phyloP scores from a whole-genome alignment of 495 filamentous ascomycete species.

The Trichocladium uniseriatum region DNA sequence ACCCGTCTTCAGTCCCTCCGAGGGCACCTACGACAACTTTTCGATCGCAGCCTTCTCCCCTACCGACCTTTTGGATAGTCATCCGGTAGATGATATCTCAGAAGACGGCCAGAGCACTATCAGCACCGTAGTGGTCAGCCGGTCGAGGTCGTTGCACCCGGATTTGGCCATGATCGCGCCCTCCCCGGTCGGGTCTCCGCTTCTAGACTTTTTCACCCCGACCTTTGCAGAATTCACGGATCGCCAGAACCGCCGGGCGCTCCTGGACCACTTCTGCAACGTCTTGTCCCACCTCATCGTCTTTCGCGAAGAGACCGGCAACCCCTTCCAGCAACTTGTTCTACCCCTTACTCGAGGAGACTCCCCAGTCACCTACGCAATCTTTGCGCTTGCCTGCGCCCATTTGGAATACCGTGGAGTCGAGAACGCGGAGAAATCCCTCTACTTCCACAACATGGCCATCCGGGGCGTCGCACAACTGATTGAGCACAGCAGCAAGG shows the following conservation, averaged over 20 bases:
- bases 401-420: slow-evolving; percentile 51
- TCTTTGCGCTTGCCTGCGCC: slow-evolving; percentile 49
- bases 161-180: slow-evolving; percentile 41
- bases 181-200: slow-evolving; percentile 36
- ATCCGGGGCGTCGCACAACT: slow-evolving; percentile 48
- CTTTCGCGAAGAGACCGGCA: slow-evolving; percentile 53
- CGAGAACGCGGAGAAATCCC: slow-evolving; percentile 45
- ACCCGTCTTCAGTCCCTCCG: slow-evolving; percentile 20
- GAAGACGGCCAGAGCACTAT: slow-evolving; percentile 4
- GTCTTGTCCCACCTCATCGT: slow-evolving; percentile 54
- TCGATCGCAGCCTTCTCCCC: background rate
- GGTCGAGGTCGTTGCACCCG: slow-evolving; percentile 24
- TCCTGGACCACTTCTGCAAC: slow-evolving; percentile 56
- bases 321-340: slow-evolving; percentile 53
- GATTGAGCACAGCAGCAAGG: slow-evolving; percentile 44
- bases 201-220: slow-evolving; percentile 43
- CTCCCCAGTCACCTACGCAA: slow-evolving; percentile 47
- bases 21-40: slow-evolving; percentile 14
- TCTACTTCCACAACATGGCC: slow-evolving; percentile 50
- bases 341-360: slow-evolving; percentile 46
- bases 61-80: slow-evolving; percentile 9
- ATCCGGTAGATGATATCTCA: slow-evolving; percentile 3
- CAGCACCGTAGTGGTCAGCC: slow-evolving; percentile 8
- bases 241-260: slow-evolving; percentile 43
- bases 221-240: slow-evolving; percentile 47